Base-by-base conservation (phyloP, 2,329 filamentous ascomycete genomes). In the Nothophaeocryptopus gaeumannii region DNA sequence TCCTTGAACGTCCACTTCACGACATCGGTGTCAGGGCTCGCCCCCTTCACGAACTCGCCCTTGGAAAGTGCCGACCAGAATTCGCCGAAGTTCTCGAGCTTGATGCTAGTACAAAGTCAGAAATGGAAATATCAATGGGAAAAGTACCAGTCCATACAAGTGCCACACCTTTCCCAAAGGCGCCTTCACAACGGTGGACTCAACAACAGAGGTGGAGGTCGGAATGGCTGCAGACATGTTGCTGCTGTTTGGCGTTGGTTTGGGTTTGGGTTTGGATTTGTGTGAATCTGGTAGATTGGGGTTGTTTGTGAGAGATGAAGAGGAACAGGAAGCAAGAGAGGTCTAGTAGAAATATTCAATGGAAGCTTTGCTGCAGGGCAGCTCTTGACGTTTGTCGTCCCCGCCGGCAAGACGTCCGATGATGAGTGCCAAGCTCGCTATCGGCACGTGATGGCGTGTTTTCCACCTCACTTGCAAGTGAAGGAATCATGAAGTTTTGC, bases 1-100 rank as follows among this genome's bases (percentile, higher is more conserved):
- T 88, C 85, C 67, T 83, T 82, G 75, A 88, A 88, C 14, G 77
- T 79, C 84, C 84, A 88, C 68, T 79, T 78, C 63, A 86, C 78
- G 49, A 87, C 71, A 61, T 87, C 83, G 38, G 83, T 81, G 70
- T 87, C 84, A 33, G 73, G 68, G 45, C 74, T 77, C 11, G 76
- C 69, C 43, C 80, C 82, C 74, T 84, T 84, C 68, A 84, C 81
- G 60, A 74, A 76, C 67, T 86, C 81, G 67, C 78, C 80, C 65
- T 77, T 78, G 56, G 77, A 73, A 38, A 88, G 76, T 55, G 79
- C 78, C 38, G 75, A 73, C 82, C 83, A 87, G 75, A 85, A 88
- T 63, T 79, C 77, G 73, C 72, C 69, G 70, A 88, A 87, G 67
- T 83, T 77, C 68, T 82, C 78, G 34, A 88, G 81, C 77, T 88